Evolutionary conservation across 768 basidiomycete genomes (phyloP), one percentile per base, ranked within the genome.

Genomic region (Kwoniella shandongensis): DNA sequence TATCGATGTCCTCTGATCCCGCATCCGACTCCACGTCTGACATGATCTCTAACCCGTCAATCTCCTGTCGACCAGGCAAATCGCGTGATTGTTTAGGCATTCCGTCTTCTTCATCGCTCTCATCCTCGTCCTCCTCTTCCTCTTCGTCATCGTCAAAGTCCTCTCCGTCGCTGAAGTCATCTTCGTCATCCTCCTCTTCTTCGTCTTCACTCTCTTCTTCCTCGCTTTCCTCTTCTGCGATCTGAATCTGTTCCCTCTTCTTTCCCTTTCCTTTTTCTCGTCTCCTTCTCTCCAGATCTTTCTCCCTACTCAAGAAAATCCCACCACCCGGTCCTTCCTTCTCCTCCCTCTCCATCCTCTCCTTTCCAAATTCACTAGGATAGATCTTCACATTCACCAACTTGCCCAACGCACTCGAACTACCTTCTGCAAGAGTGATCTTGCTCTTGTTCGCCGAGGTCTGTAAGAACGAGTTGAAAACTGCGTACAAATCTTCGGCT

Each of bases 341-440:
- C 67, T 96, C 92, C 75, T 98, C 96, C 42, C 81, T 82, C 39
- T 83, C 85, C 83, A 98, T 83, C 38, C 91, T 81, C 73, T 85
- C 84, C 73, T 88, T 89, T 12, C 94, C 94, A 75, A 97, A 98
- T 66, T 91, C 84, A 65, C 88, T 91, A n/a, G 90, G 90, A 71
- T 92, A 97, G 17, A 98, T 83, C 36, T 85, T 82, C 1, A 98
- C 88, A 59, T 81, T 86, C 30, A 87, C 74, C 11, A 98, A 81
- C 51, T 81, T 83, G 1, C 92, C 91, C 29, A 41, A 47, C 25
- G 57, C 53, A 22, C 26, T 35, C 51, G 20, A 59, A 40, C 35
- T 49, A 27, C 61, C 72, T 47, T 41, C 63, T 45, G 59, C 46
- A 23, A 54, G 59, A 25, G 52, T 58, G 58, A 59, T 51, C 59